Base-by-base conservation (phyloP, 495 filamentous ascomycete species). In the Oleoguttula mirabilis region DNA sequence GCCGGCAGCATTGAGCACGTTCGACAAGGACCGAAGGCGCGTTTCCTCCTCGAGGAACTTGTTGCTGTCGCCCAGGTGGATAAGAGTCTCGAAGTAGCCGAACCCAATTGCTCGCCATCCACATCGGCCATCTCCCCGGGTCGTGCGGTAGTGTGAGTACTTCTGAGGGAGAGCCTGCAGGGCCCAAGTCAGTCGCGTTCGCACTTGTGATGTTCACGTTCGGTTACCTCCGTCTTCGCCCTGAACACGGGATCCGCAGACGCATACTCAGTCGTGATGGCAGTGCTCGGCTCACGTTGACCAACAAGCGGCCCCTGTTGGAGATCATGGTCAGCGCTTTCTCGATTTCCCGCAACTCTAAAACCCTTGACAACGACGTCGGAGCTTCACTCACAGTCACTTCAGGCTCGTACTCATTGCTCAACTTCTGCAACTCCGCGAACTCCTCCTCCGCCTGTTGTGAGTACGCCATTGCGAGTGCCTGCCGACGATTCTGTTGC, bases 51-150 rank as follows among this genome's bases (percentile, higher is more conserved):
- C 68, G 30, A 77, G 69, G 43, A 86, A 66, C 41, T 72, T 74
- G 39, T 69, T 64, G 19, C 66, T 63, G 56, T 87, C 78, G 43
- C 76, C 75, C 19, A 70, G 57, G 45, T 70, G 72, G 42, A 87
- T 67, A 16, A 98, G 67, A 24, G 73, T 76, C 63, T 98, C 90
- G 51, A 92, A 94, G 63, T 94, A 96, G 39, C 77, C 77, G 59
- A 94, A 98, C 15, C 76, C 88, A 58, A 94, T 79, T 31, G 90
- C 90, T 79, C 90, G 73, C 88, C 90, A 98, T 50, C 90, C 90
- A 66, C 90, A 98, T 56, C 92, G 88, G 27, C 90, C 90, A 65
- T 98, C 90, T 16, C 90, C 88, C 58, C 78, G 79, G 62, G 94
- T 78, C 3, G 79, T 80, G 31, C 90, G 83, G 54, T 84, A 90